Evolutionary conservation across 495 filamentous ascomycete genomes (phyloP), one percentile per base, ranked within the genome.

Genomic region (Penicillium parvum): DNA sequence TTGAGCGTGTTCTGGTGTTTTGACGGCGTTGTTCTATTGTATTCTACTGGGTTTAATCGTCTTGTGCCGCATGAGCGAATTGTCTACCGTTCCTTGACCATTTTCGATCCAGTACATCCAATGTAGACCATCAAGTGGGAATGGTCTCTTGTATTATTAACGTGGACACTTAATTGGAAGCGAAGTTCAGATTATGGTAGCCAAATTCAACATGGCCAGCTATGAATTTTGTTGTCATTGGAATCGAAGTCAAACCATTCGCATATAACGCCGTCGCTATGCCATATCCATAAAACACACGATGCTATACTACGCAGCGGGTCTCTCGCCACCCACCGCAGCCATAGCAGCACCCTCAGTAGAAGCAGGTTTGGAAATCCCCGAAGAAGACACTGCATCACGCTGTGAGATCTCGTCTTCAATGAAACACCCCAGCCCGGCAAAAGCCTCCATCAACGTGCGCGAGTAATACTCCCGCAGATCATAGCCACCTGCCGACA

Each of bases 371-470:
- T 53, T 57, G 21, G 57, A 43, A 9, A 17, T 16, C 15, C 46
- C 47, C 10, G 41, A 18, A 22, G 53, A 30, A 35, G 43, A 43
- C 18, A 55, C 25, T 40, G 47, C 43, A 37, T 77, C 66, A 23
- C 68, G 51, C 47, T 68, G 57, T 4, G 70, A 49, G 43, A 87
- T 71, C 58, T 96, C 90, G 17, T 96, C 90, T 26, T 78, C 85
- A 19, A 89, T 58, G 52, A 96, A 85, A 32, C 88, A 83, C 1
- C 86, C 90, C 49, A 98, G 61, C 1, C 92, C 92, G 0, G 85
- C 79, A 65, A 96, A 98, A 0, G 91, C 90, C 57, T 96, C 90
- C 52, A 86, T 80, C 66, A 96, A 63, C 14, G 85, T 82, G 16
- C 89, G 71, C 18, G 80, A 68, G 56, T 84, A 89, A 52, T 90